These are phyloP conservation scores for Emericellopsis terricola DNA, from an alignment of 495 filamentous ascomycete species.

Conservation along the genomic window DNA sequence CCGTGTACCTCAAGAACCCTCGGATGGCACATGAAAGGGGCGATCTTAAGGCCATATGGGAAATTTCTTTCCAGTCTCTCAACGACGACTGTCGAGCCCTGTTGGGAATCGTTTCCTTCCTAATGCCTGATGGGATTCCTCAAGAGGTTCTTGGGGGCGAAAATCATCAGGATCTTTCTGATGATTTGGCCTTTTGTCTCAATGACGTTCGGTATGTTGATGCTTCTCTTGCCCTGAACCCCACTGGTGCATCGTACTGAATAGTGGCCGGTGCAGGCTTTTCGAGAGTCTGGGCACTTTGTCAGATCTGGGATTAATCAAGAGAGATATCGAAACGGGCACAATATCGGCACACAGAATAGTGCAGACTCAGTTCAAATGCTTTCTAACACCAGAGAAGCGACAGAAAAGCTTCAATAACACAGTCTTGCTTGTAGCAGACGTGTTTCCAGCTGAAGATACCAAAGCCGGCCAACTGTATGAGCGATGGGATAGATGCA, in stretches of 20 bases:
- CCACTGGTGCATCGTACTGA: too few species aligned
- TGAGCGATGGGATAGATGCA: not conserved
- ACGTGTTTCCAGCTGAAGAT: not conserved
- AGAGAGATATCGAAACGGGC: not conserved
- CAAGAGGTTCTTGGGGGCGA: not conserved
- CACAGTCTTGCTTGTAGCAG: not conserved
- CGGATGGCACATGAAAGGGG: not conserved
- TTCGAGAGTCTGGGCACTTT: not conserved
- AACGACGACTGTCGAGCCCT: not conserved
- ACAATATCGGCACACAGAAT: not conserved
- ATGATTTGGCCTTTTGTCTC: not conserved
- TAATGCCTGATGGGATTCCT: not conserved
- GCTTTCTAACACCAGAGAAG: not conserved
- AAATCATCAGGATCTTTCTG: not conserved
- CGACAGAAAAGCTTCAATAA: not conserved
- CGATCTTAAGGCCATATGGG: not conserved
- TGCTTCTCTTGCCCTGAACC: not conserved
- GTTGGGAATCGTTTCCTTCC: not conserved
- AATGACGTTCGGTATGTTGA: not conserved
- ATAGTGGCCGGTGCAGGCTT: too few species aligned
- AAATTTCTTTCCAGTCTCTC: not conserved
- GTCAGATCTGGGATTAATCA: not conserved
- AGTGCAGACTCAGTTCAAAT: not conserved
- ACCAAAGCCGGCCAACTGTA: not conserved
- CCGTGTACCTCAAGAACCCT: not conserved